phyloP scores from a whole-genome alignment of 2,329 filamentous ascomycete species.

The Fusarium continuum region DNA sequence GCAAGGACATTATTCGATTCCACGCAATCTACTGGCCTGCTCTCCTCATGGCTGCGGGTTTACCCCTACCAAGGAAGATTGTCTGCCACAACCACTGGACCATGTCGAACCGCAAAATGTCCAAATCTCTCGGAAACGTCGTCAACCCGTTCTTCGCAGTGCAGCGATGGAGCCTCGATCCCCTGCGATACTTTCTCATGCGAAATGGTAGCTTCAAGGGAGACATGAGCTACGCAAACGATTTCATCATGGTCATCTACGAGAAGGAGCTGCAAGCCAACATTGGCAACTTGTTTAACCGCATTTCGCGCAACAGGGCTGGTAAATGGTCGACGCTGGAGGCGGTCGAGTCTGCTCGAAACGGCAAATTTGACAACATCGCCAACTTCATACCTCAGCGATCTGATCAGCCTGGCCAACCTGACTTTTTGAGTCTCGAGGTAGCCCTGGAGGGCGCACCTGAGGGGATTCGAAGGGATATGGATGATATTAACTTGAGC shows the following conservation, averaged over 20 bases:
- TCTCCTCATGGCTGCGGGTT: constrained; percentile 85
- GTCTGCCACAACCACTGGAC: constrained; percentile 97
- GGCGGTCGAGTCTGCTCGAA: constrained; percentile 56
- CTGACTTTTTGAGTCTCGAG: constrained; percentile 43
- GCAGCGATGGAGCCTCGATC: constrained; percentile 86
- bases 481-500: constrained; percentile 72
- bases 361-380: constrained; percentile 39
- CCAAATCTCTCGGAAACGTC: constrained; percentile 93
- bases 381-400: neutral
- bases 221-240: constrained; percentile 88
- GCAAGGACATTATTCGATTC: constrained; percentile 96
- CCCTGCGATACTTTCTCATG: constrained; percentile 88
- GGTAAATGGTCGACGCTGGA: constrained; percentile 69
- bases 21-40: constrained; percentile 99
- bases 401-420: neutral
- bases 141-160: constrained; percentile 94
- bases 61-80: constrained; percentile 81
- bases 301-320: constrained; percentile 72
- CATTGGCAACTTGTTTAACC: constrained; percentile 81
- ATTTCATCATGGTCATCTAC: constrained; percentile 77
- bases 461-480: constrained; percentile 57
- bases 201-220: constrained; percentile 78
- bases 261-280: constrained; percentile 80
- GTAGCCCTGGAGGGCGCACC: constrained; percentile 39
- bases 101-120: constrained; percentile 91